Evolutionary conservation across 2,329 filamentous ascomycete species (phyloP).

Genomic region (Colletotrichum lini): DNA sequence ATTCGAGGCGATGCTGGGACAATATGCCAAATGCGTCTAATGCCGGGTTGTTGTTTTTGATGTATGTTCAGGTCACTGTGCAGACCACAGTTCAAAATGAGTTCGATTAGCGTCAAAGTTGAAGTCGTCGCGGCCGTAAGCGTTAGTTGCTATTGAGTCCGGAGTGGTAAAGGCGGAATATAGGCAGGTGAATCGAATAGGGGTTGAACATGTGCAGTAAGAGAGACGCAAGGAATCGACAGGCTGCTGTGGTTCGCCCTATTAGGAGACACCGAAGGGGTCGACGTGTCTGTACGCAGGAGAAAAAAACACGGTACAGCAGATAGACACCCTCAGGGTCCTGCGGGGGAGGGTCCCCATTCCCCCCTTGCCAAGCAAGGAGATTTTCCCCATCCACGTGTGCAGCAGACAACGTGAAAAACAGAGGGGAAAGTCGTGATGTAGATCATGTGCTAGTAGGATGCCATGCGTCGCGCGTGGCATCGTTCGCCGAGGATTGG

Average conservation of each 20-base stretch:
- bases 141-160: conserved; percentile 37
- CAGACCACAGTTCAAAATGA: conserved; percentile 40
- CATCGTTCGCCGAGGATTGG: conserved; percentile 65
- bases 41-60: conserved; percentile 41
- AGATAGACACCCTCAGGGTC: conserved; percentile 9
- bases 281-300: conserved; percentile 26
- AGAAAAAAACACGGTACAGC: conserved; percentile 6
- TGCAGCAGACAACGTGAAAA: conserved; percentile 47
- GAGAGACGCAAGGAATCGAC: conserved; percentile 39
- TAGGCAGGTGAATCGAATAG: conserved; percentile 41
- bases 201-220: conserved; percentile 40
- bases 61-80: conserved; percentile 38
- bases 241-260: conserved; percentile 44
- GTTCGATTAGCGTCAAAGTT: conserved; percentile 41
- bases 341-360: conserved; percentile 1
- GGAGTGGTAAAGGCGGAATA: conserved; percentile 35
- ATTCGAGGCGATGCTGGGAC: conserved; percentile 45
- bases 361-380: conserved; percentile 33
- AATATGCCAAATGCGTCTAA: conserved; percentile 49
- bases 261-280: conserved; percentile 33
- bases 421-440: conserved; percentile 15
- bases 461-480: conserved; percentile 73
- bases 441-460: conserved; percentile 63
- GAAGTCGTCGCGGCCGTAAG: conserved; percentile 38
- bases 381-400: conserved; percentile 44